phyloP scores from a whole-genome alignment of 2,329 filamentous ascomycete genomes.

The Pestalotiopsis sp. region DNA sequence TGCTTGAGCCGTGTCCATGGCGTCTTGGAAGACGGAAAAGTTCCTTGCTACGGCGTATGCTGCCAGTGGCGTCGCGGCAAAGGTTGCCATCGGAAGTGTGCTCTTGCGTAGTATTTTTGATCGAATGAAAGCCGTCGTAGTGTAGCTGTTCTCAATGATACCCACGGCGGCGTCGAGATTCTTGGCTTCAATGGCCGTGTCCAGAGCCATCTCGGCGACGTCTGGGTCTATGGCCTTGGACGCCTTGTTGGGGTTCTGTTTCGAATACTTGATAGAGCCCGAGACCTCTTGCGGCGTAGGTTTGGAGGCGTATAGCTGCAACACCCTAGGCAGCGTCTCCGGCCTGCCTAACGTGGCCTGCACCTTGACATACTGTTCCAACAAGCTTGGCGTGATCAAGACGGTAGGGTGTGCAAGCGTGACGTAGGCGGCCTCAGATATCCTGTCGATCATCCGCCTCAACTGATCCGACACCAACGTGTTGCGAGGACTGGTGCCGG shows the following conservation, averaged over 20 bases:
- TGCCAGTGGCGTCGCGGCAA: constrained; percentile 63
- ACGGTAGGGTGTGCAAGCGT: constrained; percentile 76
- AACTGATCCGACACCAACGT: constrained; percentile 31
- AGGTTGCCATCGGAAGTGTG: constrained; percentile 59
- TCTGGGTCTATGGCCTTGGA: constrained; percentile 72
- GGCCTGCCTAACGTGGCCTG: constrained; percentile 75
- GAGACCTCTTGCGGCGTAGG: constrained; percentile 66
- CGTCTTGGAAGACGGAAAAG: constrained; percentile 67
- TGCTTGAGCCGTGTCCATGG: constrained; percentile 76
- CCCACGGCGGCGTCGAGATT: constrained; percentile 78
- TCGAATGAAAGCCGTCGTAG: constrained; percentile 65
- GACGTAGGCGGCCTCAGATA: constrained; percentile 65
- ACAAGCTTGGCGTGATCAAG: constrained; percentile 74
- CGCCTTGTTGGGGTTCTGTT: constrained; percentile 68
- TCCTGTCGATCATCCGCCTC: constrained; percentile 49
- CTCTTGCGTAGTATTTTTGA: constrained; percentile 69
- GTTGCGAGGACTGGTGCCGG: constrained; percentile 1
- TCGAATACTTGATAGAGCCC: constrained; percentile 60
- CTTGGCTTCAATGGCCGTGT: constrained; percentile 77
- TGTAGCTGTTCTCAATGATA: constrained; percentile 72
- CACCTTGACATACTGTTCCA: constrained; percentile 75
- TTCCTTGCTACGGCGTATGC: constrained; percentile 73
- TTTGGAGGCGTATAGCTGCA: constrained; percentile 84
- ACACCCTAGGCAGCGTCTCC: constrained; percentile 76
- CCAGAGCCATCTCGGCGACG: constrained; percentile 73